Base-by-base conservation (phyloP, 306 rosid species). In the Hippophae tibetana region DNA sequence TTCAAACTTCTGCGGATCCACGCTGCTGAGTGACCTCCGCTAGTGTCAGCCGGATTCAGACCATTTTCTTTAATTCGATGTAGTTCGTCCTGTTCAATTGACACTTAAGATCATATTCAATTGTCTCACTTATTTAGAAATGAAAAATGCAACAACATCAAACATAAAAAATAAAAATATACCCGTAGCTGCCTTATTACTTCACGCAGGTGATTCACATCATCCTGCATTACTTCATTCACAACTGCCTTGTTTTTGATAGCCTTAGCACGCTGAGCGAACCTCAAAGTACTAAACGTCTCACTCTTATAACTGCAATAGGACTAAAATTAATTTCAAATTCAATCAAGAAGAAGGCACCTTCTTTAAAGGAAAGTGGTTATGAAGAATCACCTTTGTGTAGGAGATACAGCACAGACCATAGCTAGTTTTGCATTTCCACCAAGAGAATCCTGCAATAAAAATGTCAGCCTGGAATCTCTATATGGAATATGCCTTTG, bases 391-490 rank as follows among this genome's bases (percentile, higher is more conserved):
- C 67, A 93, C 99, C 97, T 84, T 65, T 86, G 95, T 25, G 95
- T 78, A 14, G 99, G 99, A 54, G 99, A 93, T 72, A 93, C 76
- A 72, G 99, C 97, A 81, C 99, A 93, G 67, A 93, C 86, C 99
- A 93, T 89, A 12, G 99, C 99, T 69, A 93, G 75, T 68, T 89
- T 93, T 49, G 97, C 95, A 86, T 93, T 93, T 57, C 97, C 99
- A 56, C 99, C 99, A 6, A 93, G 97, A 71, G 97, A 89, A 48
- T 93, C 99, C 82, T 93, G 99, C 82, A 93, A 76, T 52, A 93
- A 76, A 76, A 93, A 93, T 56, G 99, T 93, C 79, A 93, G 64
- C 71, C 94, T 80, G 72, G 99, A 93, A 67, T 93, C 99, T 80
- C 99, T 82, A 43, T 93, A 93, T 7, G 99, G 99, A 77, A 93